Evolutionary conservation across 495 filamentous ascomycete genomes (phyloP).

Genomic region (Penicillium crystallinum): DNA sequence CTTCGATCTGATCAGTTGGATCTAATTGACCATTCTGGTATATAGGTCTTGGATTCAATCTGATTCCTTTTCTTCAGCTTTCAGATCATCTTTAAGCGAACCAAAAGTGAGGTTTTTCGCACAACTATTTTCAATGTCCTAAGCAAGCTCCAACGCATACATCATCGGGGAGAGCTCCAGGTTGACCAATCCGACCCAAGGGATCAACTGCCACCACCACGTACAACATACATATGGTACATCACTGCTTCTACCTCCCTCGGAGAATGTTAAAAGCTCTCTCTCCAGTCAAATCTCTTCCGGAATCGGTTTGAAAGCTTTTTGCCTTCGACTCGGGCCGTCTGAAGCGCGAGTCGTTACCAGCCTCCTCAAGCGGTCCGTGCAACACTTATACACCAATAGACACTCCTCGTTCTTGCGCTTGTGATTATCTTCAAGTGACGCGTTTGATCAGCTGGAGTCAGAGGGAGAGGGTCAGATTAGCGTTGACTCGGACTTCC

Average conservation of each 20-base stretch:
- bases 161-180: not conserved
- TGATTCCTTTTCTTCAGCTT: too few relatives aligned
- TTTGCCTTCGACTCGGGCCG: not conserved
- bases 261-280: not conserved
- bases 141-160: conserved; percentile 1
- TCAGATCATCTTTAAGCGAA: too few relatives aligned
- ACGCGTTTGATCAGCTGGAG: conserved; percentile 20
- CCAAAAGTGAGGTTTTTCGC: not conserved
- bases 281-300: not conserved
- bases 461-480: not conserved
- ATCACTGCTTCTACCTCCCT: not conserved
- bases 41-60: too few relatives aligned
- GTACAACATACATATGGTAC: not conserved
- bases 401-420: not conserved
- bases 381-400: conserved; percentile 16
- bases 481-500: not conserved
- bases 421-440: conserved; percentile 16
- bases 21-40: too few relatives aligned
- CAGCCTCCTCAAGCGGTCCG: conserved; percentile 8
- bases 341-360: not conserved
- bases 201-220: not conserved
- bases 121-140: not conserved
- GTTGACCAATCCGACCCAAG: conserved; percentile 3
- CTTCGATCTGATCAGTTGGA: not conserved
- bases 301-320: not conserved